A percentile compares a stretch with the other conserved stretches of the same genome.
These are phyloP conservation scores for Boletus sp. DNA, from an alignment of 768 basidiomycete species.

Conservation along the genomic window DNA sequence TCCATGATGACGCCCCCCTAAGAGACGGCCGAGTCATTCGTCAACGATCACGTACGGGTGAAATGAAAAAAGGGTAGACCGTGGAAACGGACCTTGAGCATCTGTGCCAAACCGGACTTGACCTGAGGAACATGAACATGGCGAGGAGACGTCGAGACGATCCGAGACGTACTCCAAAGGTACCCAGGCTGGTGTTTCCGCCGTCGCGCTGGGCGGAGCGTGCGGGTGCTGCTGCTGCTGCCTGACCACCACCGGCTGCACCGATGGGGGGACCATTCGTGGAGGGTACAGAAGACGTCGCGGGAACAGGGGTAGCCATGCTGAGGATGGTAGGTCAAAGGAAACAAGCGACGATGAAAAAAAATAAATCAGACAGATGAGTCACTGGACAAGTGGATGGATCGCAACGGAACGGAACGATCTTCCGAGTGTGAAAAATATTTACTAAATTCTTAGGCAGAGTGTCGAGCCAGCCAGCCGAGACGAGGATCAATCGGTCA, in stretches of 20 bases:
- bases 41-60: not conserved
- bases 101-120: slow-evolving; percentile 93
- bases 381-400: not conserved
- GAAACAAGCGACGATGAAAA: not conserved
- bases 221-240: slow-evolving; percentile 40
- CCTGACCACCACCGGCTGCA: not conserved
- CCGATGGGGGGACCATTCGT: slow-evolving; percentile 6
- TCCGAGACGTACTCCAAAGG: slow-evolving; percentile 57
- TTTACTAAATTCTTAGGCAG: not conserved
- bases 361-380: not conserved
- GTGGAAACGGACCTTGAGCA: slow-evolving; percentile 72
- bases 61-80: not conserved
- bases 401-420: slow-evolving; percentile 5
- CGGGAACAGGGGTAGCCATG: slow-evolving; percentile 18
- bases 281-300: not conserved
- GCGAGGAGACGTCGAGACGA: not conserved
- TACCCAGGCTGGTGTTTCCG: slow-evolving; percentile 60
- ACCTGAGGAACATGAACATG: slow-evolving; percentile 47
- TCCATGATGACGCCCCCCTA: slow-evolving; percentile 95
- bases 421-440: not conserved
- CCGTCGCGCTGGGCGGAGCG: slow-evolving; percentile 52
- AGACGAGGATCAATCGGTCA: no score
- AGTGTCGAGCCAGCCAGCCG: not conserved
- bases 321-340: not conserved
- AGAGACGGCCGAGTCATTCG: not conserved